These are phyloP conservation scores for Ascocoryne sarcoides DNA, from an alignment of 2,329 filamentous ascomycete genomes.

Conservation along the genomic window DNA sequence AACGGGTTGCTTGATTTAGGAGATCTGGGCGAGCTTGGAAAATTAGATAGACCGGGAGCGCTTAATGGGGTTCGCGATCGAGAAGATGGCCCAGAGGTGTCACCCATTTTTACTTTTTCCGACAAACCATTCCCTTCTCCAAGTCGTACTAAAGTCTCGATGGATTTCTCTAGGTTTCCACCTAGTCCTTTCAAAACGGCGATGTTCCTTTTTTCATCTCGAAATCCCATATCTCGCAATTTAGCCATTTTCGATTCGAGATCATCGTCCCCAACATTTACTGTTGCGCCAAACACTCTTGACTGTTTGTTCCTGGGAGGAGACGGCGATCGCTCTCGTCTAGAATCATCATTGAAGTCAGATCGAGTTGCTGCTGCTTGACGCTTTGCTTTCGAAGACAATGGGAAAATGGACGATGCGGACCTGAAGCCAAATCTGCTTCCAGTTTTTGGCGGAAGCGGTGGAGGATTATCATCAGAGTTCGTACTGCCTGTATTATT, in stretches of 20 bases:
- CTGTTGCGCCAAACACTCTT: slow-evolving; percentile 58
- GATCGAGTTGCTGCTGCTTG: slow-evolving; percentile 19
- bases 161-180: slow-evolving; percentile 76
- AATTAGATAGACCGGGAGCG: slow-evolving; percentile 23
- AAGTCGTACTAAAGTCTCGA: slow-evolving; percentile 75
- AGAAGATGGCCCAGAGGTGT: slow-evolving; percentile 35
- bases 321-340: slow-evolving; percentile 17
- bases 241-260: slow-evolving; percentile 68
- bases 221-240: slow-evolving; percentile 86
- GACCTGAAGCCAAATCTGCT: slow-evolving; percentile 54
- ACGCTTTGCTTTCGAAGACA: slow-evolving; percentile 40
- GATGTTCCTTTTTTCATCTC: slow-evolving; percentile 71
- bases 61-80: slow-evolving; percentile 46
- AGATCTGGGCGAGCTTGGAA: slow-evolving; percentile 14
- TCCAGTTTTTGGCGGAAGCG: slow-evolving; percentile 53
- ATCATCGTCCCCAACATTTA: slow-evolving; percentile 45
- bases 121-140: slow-evolving; percentile 54
- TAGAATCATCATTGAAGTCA: slow-evolving; percentile 6
- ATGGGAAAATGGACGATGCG: slow-evolving; percentile 43
- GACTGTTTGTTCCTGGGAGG: slow-evolving; percentile 46
- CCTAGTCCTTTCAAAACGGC: slow-evolving; percentile 74
- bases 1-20: slow-evolving; percentile 55
- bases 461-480: slow-evolving; percentile 46
- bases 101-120: slow-evolving; percentile 29
- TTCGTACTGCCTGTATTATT: slow-evolving; percentile 36